Conservation (phyloP, 2,329 filamentous ascomycete species). For the Neonectria sp. region DNA sequence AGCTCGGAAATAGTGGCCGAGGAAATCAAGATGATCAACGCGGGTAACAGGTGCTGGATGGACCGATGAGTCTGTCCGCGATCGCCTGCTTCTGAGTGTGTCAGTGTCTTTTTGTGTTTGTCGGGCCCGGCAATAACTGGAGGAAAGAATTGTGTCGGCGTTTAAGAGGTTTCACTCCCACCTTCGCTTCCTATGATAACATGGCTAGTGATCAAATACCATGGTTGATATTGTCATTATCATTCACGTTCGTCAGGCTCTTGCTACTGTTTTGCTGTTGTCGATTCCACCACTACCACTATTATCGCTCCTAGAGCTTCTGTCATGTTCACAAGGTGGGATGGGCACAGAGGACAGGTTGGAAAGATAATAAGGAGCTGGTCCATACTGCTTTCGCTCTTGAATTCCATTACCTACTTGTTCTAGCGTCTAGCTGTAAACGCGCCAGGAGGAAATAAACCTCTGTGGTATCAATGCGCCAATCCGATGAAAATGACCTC, state of each 20-base stretch:
- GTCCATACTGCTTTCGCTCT: background rate
- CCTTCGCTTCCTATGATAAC: constrained; percentile 53
- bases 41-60: constrained; percentile 24
- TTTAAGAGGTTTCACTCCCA: constrained; percentile 50
- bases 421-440: constrained; percentile 8
- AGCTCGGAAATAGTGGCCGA: background rate
- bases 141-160: constrained; percentile 46
- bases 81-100: constrained; percentile 26
- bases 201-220: constrained; percentile 56
- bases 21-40: constrained; percentile 18
- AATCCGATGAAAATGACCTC: background rate
- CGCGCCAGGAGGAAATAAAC: constrained; percentile 7
- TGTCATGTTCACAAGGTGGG: background rate
- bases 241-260: constrained; percentile 1
- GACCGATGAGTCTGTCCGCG: constrained; percentile 28
- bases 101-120: constrained; percentile 30
- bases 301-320: background rate
- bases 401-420: background rate
- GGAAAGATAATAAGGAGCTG: background rate
- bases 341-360: background rate
- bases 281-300: background rate
- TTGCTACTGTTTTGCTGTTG: background rate
- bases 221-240: constrained; percentile 46
- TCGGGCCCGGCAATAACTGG: constrained; percentile 35
- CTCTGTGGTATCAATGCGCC: constrained; percentile 16